Evolutionary conservation across 1,284 basidiomycete genomes (phyloP).

Genomic region (Microstroma glucosiphilum): DNA sequence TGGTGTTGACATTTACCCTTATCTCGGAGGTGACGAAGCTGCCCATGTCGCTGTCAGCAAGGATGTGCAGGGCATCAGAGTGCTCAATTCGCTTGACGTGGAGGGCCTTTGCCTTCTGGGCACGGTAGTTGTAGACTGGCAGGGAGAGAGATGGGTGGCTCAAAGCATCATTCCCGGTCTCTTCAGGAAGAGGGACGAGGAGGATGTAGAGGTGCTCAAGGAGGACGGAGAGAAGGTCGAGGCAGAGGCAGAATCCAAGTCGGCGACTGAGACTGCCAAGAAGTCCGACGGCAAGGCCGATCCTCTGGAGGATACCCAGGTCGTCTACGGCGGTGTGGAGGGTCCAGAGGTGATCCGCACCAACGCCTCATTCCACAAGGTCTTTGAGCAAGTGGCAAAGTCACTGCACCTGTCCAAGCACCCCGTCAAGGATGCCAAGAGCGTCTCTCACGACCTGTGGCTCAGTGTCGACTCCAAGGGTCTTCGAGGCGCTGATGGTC

Average conservation of each 20-base stretch:
- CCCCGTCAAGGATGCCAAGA: conserved; percentile 54
- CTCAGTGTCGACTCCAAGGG: conserved; percentile 59
- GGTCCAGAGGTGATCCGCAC: conserved; percentile 53
- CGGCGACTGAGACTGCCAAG: conserved; percentile 69
- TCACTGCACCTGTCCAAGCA: conserved; percentile 57
- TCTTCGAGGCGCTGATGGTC: conserved; percentile 57
- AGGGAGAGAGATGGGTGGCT: conserved; percentile 59
- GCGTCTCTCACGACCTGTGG: conserved; percentile 54
- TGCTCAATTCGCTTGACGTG: conserved; percentile 57
- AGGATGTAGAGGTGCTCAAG: conserved; percentile 24
- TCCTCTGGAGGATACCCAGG: conserved; percentile 50
- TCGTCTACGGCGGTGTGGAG: conserved; percentile 57
- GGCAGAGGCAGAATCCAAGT: conserved; percentile 16
- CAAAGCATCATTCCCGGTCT: conserved; percentile 59
- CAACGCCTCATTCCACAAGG: conserved; percentile 55
- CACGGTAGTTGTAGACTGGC: conserved; percentile 58
- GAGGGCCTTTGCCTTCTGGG: conserved; percentile 50
- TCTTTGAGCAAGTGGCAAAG: conserved; percentile 56
- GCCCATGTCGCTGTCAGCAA: conserved; percentile 58
- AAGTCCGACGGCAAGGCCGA: conserved; percentile 59
- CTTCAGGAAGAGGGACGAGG: conserved; percentile 52
- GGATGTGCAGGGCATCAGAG: conserved; percentile 57
- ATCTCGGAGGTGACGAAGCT: conserved; percentile 59
- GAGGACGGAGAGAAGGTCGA: conserved; percentile 18
- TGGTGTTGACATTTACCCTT: conserved; percentile 56